A percentile compares a stretch with the other conserved stretches of the same genome.
Conservation (phyloP, 1,139 yeast species). For the Nakaseomyces bracarensis region DNA sequence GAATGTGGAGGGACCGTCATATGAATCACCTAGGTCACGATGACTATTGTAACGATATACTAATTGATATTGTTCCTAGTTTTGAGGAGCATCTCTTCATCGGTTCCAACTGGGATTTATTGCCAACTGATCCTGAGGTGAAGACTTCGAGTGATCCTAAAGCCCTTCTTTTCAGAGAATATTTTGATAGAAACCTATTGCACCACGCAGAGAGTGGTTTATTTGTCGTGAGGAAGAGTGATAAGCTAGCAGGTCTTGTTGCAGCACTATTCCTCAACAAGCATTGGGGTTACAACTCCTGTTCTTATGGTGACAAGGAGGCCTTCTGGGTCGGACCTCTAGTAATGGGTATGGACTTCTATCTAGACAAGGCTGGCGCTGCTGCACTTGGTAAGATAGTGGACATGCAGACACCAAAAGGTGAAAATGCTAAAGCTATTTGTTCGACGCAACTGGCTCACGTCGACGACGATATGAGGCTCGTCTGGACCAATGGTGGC, state of each 20-base stretch:
- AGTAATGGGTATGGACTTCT: constrained; percentile 45
- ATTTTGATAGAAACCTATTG: constrained; percentile 25
- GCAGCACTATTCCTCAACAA: constrained; percentile 39
- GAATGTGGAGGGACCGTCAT: constrained; percentile 41
- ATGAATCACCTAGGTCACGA: constrained; percentile 33
- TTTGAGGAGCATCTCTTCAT: constrained; percentile 31
- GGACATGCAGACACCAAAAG: not conserved
- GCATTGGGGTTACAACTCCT: constrained; percentile 35
- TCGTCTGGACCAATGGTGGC: constrained; percentile 66
- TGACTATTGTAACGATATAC: constrained; percentile 31
- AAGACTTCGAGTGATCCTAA: not conserved
- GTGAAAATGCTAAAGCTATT: constrained; percentile 26
- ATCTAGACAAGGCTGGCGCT: constrained; percentile 23
- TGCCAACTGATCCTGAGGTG: constrained; percentile 25
- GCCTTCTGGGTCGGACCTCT: constrained; percentile 54
- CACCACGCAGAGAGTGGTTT: constrained; percentile 50
- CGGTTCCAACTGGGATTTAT: constrained; percentile 3
- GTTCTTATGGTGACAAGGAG: constrained; percentile 58
- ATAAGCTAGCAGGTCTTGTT: constrained; percentile 39
- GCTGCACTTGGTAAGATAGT: constrained; percentile 24
- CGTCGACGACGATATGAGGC: constrained; percentile 37
- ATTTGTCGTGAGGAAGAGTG: constrained; percentile 38
- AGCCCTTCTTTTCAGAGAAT: not conserved
- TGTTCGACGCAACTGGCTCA: constrained; percentile 71
- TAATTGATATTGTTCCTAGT: constrained; percentile 36